A percentile compares a stretch with the other conserved stretches of the same genome.
Evolutionary conservation across 345 rosid species (phyloP).

Genomic region (Heritiera fomes): DNA sequence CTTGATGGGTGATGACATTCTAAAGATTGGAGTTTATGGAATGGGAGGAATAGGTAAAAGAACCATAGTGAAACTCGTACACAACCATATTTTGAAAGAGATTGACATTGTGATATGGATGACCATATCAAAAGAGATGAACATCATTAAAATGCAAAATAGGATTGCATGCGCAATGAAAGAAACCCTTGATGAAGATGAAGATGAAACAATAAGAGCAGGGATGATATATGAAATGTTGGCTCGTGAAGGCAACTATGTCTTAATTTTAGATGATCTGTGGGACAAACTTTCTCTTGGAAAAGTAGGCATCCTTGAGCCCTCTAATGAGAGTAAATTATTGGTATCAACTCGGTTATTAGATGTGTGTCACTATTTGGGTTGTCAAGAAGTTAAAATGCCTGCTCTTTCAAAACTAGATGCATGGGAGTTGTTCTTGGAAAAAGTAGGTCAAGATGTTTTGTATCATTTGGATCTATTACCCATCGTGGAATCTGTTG

Average conservation of each 20-base stretch:
- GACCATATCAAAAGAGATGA: constrained; percentile 10
- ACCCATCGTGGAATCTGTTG: neutral
- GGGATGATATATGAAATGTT: neutral
- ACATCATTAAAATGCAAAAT: neutral
- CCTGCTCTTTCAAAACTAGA: too few species aligned
- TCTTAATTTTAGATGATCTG: neutral
- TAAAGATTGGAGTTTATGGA: neutral
- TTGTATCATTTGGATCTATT: neutral
- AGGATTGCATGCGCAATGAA: neutral
- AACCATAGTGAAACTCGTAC: neutral
- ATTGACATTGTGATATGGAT: constrained; percentile 25
- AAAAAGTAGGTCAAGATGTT: neutral
- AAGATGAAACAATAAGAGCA: neutral
- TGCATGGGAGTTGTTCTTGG: too few species aligned
- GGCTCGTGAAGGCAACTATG: neutral
- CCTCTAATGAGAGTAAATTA: neutral
- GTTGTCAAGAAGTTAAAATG: too few species aligned
- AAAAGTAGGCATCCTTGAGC: neutral
- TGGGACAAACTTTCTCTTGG: neutral
- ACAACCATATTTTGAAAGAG: neutral
- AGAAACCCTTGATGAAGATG: neutral
- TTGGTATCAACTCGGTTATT: too few species aligned
- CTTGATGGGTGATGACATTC: neutral
- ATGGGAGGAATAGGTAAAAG: neutral
- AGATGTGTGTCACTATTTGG: too few species aligned